Evolutionary conservation across 1,284 basidiomycete species (phyloP).

Genomic region (Sporisorium graminicola): DNA sequence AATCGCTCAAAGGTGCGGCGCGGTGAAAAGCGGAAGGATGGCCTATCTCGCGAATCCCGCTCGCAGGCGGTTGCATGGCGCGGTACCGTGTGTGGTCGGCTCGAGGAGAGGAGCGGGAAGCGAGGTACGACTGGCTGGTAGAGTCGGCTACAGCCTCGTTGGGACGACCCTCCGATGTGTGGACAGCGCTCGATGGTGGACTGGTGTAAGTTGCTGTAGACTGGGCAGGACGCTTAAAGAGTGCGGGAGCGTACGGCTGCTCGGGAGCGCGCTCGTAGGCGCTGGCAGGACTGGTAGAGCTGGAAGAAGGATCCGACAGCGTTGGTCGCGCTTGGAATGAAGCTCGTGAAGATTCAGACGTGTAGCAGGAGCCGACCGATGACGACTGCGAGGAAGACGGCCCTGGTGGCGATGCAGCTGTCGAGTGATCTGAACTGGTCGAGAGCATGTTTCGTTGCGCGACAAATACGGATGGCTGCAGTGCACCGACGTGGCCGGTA

Average conservation of each 20-base stretch:
- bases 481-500: not conserved
- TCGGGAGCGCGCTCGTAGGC: conserved; percentile 23
- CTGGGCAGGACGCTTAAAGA: conserved; percentile 18
- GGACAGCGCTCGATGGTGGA: not conserved
- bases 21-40: conserved; percentile 16
- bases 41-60: conserved; percentile 7
- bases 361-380: conserved; percentile 47
- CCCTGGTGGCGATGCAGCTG: conserved; percentile 47
- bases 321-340: conserved; percentile 21
- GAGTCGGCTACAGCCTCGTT: not conserved
- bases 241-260: conserved; percentile 1
- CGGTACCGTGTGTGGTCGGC: not conserved
- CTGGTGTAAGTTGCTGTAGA: not conserved
- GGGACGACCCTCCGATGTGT: conserved; percentile 5
- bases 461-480: not conserved
- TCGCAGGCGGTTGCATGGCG: conserved; percentile 25
- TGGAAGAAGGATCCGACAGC: conserved; percentile 40
- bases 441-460: conserved; percentile 44
- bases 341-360: conserved; percentile 43
- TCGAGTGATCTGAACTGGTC: conserved; percentile 33
- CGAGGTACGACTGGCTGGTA: not conserved
- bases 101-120: conserved; percentile 13
- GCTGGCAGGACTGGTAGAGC: conserved; percentile 42
- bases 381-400: conserved; percentile 53
- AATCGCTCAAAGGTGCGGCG: conserved; percentile 12